Evolutionary conservation across 345 rosid species (phyloP), one percentile per base, ranked within the genome.

Genomic region (Noccaea caerulescens): DNA sequence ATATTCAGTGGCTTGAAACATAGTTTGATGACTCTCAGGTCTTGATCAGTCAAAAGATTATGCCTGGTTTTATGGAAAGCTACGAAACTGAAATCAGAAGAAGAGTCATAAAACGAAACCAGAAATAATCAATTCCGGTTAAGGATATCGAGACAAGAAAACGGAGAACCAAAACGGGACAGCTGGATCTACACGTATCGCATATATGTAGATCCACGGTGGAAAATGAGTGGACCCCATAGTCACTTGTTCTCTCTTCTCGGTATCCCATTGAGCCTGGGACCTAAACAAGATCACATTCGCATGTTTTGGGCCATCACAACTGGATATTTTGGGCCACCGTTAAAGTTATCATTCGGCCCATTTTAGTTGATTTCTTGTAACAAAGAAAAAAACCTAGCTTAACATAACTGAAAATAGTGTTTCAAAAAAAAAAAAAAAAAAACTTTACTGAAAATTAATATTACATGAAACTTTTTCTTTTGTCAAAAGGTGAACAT

Each of bases 121-220:
- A 20, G 23, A 20, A 1, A 20, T 1, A 20, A 20, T 20, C 23
- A 20, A 20, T 20, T 20, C 1, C 23, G 23, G 23, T 20, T 20
- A 20, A 20, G 23, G 23, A 20, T 20, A 20, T 20, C 23, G 23
- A 20, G 23, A 20, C 23, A 20, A 4, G 12, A 39, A 8, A 37
- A 37, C 10, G 41, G 41, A 39, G 12, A 38, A 10, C 43, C 11
- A 10, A 55, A 16, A 10, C 30, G 30, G 27, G 10, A 20, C 63
- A 58, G 46, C 47, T 59, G 37, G 20, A 23, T 25, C 1, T 43
- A 61, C 52, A 14, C 54, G 67, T 62, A 27, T 45, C 41, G 4
- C 2, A 4, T n/a, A 0, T 3, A 4, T 13, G 13, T 61, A 5
- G 9, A 44, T 43, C 13, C 25, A 44, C 6, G 52, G 37, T 44